Conservation (phyloP, 208 protist genomes). For the Trypanosoma vivax region DNA sequence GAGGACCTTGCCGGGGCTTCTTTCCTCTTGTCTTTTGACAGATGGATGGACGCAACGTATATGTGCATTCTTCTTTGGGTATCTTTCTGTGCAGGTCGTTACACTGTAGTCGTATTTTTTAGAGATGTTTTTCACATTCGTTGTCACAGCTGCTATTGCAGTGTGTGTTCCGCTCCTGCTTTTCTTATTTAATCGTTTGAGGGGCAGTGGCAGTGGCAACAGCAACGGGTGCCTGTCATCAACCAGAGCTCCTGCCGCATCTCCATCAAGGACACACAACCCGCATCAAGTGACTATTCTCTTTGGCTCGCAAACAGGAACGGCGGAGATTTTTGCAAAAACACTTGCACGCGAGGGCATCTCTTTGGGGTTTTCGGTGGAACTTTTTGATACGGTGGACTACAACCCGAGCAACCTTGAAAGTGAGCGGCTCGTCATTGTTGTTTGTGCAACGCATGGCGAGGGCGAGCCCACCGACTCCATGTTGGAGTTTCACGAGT, state of each 20-base stretch:
- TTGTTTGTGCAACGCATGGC: constrained; percentile 86
- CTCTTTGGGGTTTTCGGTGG: constrained; percentile 58
- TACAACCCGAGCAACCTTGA: constrained; percentile 59
- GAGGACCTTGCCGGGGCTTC: too few relatives aligned
- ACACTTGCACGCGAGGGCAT: constrained; percentile 63
- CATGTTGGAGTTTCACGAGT: constrained; percentile 84
- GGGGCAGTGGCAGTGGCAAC: too few relatives aligned
- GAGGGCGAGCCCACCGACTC: constrained; percentile 90
- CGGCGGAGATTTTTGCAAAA: constrained; percentile 86
- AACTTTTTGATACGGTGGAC: constrained; percentile 54
- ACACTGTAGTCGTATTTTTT: too few relatives aligned
- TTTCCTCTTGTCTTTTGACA: too few relatives aligned
- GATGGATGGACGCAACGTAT: too few relatives aligned
- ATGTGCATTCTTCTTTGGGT: too few relatives aligned
- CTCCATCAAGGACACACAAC: neutral
- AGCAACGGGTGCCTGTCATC: neutral
- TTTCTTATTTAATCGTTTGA: too few relatives aligned
- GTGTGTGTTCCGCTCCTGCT: too few relatives aligned
- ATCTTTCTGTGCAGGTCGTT: too few relatives aligned
- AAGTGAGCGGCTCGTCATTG: constrained; percentile 58
- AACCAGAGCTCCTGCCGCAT: neutral
- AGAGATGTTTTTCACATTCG: too few relatives aligned
- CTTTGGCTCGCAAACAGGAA: constrained; percentile 87
- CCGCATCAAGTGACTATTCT: constrained; percentile 23
- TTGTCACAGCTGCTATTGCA: too few relatives aligned